phyloP scores from a whole-genome alignment of 148 eudicot genomes.

The Talinum fruticosum region DNA sequence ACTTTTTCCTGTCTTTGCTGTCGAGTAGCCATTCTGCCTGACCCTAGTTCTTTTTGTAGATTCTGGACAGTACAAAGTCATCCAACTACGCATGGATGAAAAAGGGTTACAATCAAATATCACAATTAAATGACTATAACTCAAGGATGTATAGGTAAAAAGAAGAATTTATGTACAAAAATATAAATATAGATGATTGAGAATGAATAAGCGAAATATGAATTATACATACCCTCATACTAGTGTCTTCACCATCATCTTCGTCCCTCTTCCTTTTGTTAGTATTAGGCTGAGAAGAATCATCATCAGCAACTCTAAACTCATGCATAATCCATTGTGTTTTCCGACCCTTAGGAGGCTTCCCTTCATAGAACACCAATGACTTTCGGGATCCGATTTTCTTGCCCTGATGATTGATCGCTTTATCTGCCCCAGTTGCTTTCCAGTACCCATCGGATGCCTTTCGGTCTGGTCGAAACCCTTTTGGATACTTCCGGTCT shows the following conservation, averaged over 20 bases:
- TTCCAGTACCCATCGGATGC: slow-evolving; percentile 44
- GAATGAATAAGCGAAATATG: no score
- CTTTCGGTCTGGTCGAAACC: slow-evolving; percentile 29
- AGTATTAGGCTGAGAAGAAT: not conserved
- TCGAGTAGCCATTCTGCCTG: not conserved
- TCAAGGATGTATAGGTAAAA: no score
- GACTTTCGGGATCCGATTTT: slow-evolving; percentile 25
- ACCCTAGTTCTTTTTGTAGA: not conserved
- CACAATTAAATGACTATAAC: no score
- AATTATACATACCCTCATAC: slow-evolving; percentile 7
- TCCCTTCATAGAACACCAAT: slow-evolving; percentile 31
- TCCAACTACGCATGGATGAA: not conserved
- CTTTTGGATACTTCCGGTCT: slow-evolving; percentile 33
- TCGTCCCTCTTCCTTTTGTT: not conserved
- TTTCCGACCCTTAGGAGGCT: slow-evolving; percentile 6
- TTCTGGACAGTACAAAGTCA: not conserved
- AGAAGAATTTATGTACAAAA: no score
- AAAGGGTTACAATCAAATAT: no score
- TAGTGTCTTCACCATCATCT: not conserved
- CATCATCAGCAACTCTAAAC: not conserved
- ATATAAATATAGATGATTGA: no score
- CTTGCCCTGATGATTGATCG: not conserved
- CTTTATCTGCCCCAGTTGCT: slow-evolving; percentile 38
- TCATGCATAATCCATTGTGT: slow-evolving; percentile 10
- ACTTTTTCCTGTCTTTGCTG: no score